phyloP scores from a whole-genome alignment of 1,284 basidiomycete species.

The Violaceomyces palustris region DNA sequence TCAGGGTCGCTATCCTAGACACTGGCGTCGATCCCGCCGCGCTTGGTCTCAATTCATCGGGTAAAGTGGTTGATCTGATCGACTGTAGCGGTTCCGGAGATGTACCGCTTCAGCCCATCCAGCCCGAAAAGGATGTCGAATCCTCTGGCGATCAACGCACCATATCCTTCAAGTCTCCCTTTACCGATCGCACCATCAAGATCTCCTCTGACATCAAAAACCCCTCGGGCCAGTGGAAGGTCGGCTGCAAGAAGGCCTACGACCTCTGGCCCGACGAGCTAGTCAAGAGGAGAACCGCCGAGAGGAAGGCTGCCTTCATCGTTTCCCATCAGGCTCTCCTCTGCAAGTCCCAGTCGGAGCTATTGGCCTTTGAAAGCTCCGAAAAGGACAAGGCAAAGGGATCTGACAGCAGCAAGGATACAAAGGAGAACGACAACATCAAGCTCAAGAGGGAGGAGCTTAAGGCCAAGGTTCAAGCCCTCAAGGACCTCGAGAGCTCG shows the following conservation, averaged over 20 bases:
- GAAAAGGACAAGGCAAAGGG: not conserved
- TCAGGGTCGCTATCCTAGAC: constrained; percentile 53
- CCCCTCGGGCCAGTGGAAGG: constrained; percentile 49
- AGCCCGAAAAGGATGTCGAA: constrained; percentile 13
- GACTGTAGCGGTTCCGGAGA: constrained; percentile 52
- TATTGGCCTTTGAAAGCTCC: constrained; percentile 19
- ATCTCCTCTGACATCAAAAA: constrained; percentile 38
- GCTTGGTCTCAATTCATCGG: constrained; percentile 45
- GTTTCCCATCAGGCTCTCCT: constrained; percentile 46
- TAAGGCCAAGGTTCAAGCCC: constrained; percentile 40
- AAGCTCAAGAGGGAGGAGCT: constrained; percentile 43
- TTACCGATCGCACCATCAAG: constrained; percentile 44
- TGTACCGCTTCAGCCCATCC: constrained; percentile 29
- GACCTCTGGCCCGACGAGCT: constrained; percentile 52
- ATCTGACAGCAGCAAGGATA: constrained; percentile 5
- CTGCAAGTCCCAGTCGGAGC: constrained; percentile 34
- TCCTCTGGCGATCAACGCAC: constrained; percentile 2
- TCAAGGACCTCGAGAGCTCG: constrained; percentile 44
- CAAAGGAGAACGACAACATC: constrained; percentile 2
- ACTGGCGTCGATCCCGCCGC: constrained; percentile 53
- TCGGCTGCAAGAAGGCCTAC: constrained; percentile 51
- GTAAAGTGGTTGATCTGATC: constrained; percentile 53
- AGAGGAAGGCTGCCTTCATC: constrained; percentile 47
- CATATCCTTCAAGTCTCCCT: constrained; percentile 44
- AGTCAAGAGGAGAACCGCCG: constrained; percentile 40